Base-by-base conservation (phyloP, 1,284 basidiomycete genomes). In the Ustilago esculenta region DNA sequence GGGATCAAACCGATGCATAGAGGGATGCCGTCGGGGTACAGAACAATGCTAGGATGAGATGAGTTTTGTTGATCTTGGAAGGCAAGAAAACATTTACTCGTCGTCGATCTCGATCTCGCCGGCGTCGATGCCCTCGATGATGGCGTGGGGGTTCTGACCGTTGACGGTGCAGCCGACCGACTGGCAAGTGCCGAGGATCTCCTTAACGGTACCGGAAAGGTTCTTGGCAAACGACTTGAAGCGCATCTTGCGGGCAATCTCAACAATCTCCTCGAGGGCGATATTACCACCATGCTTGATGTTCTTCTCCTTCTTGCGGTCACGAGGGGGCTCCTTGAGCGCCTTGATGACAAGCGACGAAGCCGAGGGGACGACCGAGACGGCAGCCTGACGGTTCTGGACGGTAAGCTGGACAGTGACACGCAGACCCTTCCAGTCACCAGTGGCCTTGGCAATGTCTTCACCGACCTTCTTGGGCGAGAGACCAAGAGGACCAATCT, bases 261-360 rank as follows among this genome's bases (percentile, higher is more conserved):
- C 90, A 83, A 94, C 86, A 82, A 98, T 93, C 85, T 96, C 92
- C 83, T 98, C 95, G 61, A 98, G 87, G 59, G 94, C 83, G 76
- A 99, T 88, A 87, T 98, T 98, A 72, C 96, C 96, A 66, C 86
- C 85, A 88, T 99, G 96, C 85, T 94, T 94, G 86, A 98, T 95
- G 88, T 98, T 98, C 88, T 99, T 99, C 88, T 98, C 94, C 89
- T 99, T 99, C 87, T 99, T 99, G 80, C 96, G 90, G 87, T 98
- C 95, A 83, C 95, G 93, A 80, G 93, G 93, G 75, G 95, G 95
- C 87, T 98, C 94, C 79, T 99, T 99, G 84, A 99, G 90, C 71
- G 96, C 95, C 83, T 90, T 90, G 87, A 99, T 98, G 85, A 99
- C 94, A 51, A 99, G 90, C 58, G 96, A 95, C 44, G 92, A 96